Conservation (phyloP, 2,329 filamentous ascomycete genomes). For the Paecilomyces dactylethromorphus region DNA sequence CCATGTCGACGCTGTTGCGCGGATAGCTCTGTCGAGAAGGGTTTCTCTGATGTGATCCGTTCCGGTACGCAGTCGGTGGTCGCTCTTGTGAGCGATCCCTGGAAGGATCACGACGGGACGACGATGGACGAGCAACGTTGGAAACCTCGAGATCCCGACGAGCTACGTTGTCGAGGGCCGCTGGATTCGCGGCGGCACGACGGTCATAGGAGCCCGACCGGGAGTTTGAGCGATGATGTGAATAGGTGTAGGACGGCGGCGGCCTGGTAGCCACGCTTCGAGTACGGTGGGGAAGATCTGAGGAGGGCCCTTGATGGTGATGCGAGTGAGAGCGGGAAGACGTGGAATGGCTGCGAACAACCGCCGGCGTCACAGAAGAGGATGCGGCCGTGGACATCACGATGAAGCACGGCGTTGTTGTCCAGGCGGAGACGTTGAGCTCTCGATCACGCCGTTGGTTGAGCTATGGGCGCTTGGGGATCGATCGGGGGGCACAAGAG, state of each 20-base stretch:
- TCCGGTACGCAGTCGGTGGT: slow-evolving; percentile 40
- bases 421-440: slow-evolving; percentile 4
- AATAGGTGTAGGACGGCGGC: slow-evolving; percentile 19
- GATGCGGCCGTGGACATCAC: slow-evolving; percentile 42
- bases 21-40: slow-evolving; percentile 30
- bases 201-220: slow-evolving; percentile 38
- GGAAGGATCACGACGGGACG: slow-evolving; percentile 58
- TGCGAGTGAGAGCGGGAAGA: slow-evolving; percentile 40
- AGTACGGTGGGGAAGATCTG: slow-evolving; percentile 40
- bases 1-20: slow-evolving; percentile 39
- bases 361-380: slow-evolving; percentile 37
- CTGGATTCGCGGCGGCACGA: slow-evolving; percentile 41
- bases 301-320: slow-evolving; percentile 23
- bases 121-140: slow-evolving; percentile 54
- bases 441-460: slow-evolving; percentile 10
- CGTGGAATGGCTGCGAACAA: slow-evolving; percentile 46
- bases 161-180: slow-evolving; percentile 46
- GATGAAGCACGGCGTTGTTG: slow-evolving; percentile 5
- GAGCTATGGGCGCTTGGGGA: slow-evolving; percentile 6
- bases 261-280: slow-evolving; percentile 40
- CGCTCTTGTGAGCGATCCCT: slow-evolving; percentile 50
- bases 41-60: slow-evolving; percentile 44
- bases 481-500: neutral
- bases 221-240: slow-evolving; percentile 26
- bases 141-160: slow-evolving; percentile 69